Evolutionary conservation across 108 stramenopile genomes (phyloP).

Genomic region (Skeletonema grethae): DNA sequence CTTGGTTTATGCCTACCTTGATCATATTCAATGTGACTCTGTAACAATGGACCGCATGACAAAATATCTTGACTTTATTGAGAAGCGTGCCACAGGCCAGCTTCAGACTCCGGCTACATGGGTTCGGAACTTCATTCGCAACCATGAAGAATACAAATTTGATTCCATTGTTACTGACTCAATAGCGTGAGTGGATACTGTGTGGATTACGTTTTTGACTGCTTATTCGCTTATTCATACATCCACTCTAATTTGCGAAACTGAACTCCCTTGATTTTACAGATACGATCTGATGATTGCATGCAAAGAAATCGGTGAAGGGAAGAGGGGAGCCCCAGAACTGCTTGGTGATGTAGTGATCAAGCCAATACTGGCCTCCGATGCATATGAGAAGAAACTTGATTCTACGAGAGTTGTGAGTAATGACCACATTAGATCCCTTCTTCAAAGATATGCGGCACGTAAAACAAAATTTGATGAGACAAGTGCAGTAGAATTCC

Average conservation of each 20-base stretch:
- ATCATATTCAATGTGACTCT: slow-evolving; percentile 91
- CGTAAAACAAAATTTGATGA: slow-evolving; percentile 38
- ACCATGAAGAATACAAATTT: slow-evolving; percentile 92
- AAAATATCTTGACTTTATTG: slow-evolving; percentile 85
- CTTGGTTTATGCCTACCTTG: slow-evolving; percentile 94
- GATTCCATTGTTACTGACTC: slow-evolving; percentile 92
- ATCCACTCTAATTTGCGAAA: background rate
- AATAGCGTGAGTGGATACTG: slow-evolving; percentile 65
- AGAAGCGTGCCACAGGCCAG: slow-evolving; percentile 89
- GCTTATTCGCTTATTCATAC: slow-evolving; percentile 4
- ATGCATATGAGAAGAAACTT: slow-evolving; percentile 83
- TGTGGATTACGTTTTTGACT: background rate
- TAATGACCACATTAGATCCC: slow-evolving; percentile 60
- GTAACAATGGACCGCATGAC: slow-evolving; percentile 74
- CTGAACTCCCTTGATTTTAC: slow-evolving; percentile 1
- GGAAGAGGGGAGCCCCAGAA: slow-evolving; percentile 76
- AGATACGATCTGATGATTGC: slow-evolving; percentile 86
- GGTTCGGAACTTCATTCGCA: slow-evolving; percentile 91
- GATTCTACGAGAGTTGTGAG: slow-evolving; percentile 75
- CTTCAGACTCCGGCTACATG: slow-evolving; percentile 94
- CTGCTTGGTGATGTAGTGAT: slow-evolving; percentile 75
- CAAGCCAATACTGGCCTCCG: slow-evolving; percentile 71
- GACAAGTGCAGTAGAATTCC: slow-evolving; percentile 13
- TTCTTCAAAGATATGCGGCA: slow-evolving; percentile 49
- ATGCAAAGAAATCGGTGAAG: slow-evolving; percentile 87